phyloP scores from a whole-genome alignment of 2,329 filamentous ascomycete species.

The Chaetothyriales sp. region DNA sequence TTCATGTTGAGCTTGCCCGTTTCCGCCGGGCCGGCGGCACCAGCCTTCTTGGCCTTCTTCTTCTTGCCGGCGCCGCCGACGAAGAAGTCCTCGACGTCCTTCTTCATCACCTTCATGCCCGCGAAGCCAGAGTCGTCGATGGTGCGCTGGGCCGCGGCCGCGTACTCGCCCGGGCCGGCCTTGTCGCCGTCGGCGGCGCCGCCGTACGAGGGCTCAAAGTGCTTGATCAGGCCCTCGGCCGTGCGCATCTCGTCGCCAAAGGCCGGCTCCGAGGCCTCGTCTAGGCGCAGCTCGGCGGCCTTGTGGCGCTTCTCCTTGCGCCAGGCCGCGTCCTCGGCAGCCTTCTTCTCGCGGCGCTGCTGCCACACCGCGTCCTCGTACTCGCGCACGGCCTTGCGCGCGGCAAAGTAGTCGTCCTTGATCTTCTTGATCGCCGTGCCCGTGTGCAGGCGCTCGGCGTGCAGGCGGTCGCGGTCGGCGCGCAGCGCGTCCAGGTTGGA shows the following conservation, averaged over 20 bases:
- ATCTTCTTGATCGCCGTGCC: conserved; percentile 68
- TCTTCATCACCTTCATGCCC: conserved; percentile 69
- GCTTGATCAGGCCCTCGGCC: conserved; percentile 73
- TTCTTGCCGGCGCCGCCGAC: conserved; percentile 59
- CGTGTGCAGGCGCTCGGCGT: conserved; percentile 76
- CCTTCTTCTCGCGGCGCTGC: conserved; percentile 60
- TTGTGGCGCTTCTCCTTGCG: conserved; percentile 38
- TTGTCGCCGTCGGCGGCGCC: conserved; percentile 44
- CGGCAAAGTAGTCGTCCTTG: conserved; percentile 77
- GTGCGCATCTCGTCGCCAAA: conserved; percentile 87
- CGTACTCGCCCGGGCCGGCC: conserved; percentile 41
- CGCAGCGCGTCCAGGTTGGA: conserved; percentile 74
- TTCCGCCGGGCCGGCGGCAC: conserved; percentile 36
- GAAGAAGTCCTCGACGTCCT: conserved; percentile 84
- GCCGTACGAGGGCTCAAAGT: conserved; percentile 78
- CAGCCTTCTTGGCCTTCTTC: conserved; percentile 29
- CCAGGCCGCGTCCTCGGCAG: conserved; percentile 56
- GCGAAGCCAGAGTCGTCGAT: conserved; percentile 75
- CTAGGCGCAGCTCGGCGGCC: conserved; percentile 41
- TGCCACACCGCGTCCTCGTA: conserved; percentile 75
- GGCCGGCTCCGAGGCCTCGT: conserved; percentile 53
- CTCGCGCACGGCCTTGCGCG: conserved; percentile 67
- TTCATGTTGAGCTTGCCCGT: conserved; percentile 62
- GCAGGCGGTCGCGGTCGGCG: conserved; percentile 72
- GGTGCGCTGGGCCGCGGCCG: conserved; percentile 65